Evolutionary conservation across 2,329 filamentous ascomycete species (phyloP), one percentile per base, ranked within the genome.

Genomic region (Diaporthe destruens): DNA sequence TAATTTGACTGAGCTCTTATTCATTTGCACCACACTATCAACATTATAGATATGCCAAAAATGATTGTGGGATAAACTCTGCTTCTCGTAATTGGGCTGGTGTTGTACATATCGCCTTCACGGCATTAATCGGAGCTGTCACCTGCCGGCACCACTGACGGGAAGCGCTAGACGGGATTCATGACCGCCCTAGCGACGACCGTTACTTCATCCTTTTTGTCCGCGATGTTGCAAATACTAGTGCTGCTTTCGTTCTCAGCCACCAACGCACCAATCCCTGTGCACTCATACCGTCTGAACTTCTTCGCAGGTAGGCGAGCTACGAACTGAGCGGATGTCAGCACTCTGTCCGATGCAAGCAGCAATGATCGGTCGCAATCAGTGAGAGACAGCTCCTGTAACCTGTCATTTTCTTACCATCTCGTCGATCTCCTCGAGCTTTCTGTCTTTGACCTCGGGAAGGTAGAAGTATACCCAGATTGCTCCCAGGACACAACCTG

Each of bases 381-480:
- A n/a, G 9, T 32, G 1, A 23, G 4, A 3, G 8, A 8, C 6
- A 11, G 39, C 8, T 29, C 16, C 16, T 8, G 1, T 20, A 11
- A 32, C 9, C 9, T 23, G 1, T n/a, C 8, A 44, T 18, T 8
- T 2, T 32, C 78, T 74, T 77, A 85, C 83, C 61, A 93, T 83
- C 47, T 89, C 82, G 72, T 93, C 91, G 72, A 94, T 93, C 80
- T 94, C 91, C 80, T 94, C 92, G 0, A 94, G 86, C 3, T 81
- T 85, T 80, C 87, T 87, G 79, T 91, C 89, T 84, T 93, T 93
- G 2, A 91, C 93, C 84, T 93, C 91, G 0, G 91, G 91, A 91
- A 93, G 93, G 81, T 93, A 94, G 66, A 93, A 79, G 32, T 53
- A 66, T 2, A 53, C 47, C 61, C 61, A 66, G 8, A 66, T 16